These are phyloP conservation scores for Aspergillus hiratsukae DNA, from an alignment of 2,329 filamentous ascomycete genomes.

Conservation along the genomic window DNA sequence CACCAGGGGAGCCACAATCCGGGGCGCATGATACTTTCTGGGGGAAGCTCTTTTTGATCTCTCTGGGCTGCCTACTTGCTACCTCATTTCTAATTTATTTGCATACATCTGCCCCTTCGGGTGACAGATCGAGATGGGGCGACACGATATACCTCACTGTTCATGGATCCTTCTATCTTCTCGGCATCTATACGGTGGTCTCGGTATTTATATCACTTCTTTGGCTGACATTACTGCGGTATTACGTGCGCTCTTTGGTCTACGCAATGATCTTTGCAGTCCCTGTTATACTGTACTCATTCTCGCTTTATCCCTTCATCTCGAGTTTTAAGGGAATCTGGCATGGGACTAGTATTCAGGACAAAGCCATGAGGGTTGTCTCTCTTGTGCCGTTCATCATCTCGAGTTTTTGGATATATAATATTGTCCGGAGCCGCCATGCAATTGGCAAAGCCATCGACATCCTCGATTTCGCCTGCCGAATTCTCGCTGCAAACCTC, in stretches of 20 bases:
- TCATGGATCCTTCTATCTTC: slow-evolving; percentile 78
- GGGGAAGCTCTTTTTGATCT: slow-evolving; percentile 83
- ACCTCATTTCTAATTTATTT: slow-evolving; percentile 87
- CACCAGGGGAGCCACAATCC: slow-evolving; percentile 60
- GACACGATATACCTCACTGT: slow-evolving; percentile 93
- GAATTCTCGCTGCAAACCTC: slow-evolving; percentile 79
- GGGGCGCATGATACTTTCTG: slow-evolving; percentile 88
- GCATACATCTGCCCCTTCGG: slow-evolving; percentile 69
- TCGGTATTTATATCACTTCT: slow-evolving; percentile 80
- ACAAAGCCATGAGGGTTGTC: slow-evolving; percentile 81
- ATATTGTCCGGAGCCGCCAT: slow-evolving; percentile 73
- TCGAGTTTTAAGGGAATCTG: slow-evolving; percentile 78
- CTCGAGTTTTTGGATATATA: slow-evolving; percentile 75
- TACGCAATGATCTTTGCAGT: slow-evolving; percentile 76
- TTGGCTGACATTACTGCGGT: slow-evolving; percentile 84
- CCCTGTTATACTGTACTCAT: slow-evolving; percentile 79
- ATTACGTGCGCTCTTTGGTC: slow-evolving; percentile 82
- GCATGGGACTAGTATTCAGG: slow-evolving; percentile 75
- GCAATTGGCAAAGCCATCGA: slow-evolving; percentile 77
- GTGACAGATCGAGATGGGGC: slow-evolving; percentile 65
- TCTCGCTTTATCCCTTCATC: slow-evolving; percentile 85
- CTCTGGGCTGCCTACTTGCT: slow-evolving; percentile 75
- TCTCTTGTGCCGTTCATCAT: slow-evolving; percentile 71
- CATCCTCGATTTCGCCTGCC: slow-evolving; percentile 87
- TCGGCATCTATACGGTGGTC: slow-evolving; percentile 88